Evolutionary conservation across 441 rosid species (phyloP).

Genomic region (Eruca vesicaria): DNA sequence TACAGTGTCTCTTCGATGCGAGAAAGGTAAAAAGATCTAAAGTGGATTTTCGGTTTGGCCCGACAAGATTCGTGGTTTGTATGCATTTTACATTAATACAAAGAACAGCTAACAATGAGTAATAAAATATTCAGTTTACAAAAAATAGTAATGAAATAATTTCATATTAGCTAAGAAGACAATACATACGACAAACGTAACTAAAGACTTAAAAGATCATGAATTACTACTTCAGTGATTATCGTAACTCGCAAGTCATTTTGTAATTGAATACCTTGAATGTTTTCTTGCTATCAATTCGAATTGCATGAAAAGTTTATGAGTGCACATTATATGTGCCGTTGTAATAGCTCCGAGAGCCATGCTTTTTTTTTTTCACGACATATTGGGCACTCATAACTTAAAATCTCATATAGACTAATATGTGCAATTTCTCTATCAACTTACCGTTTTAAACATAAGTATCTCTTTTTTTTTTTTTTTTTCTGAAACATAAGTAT

Average conservation of each 20-base stretch:
- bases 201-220: neutral
- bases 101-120: neutral
- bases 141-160: no score
- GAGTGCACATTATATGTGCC: no score
- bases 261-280: neutral
- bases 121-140: neutral
- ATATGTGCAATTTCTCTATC: neutral
- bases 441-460: neutral
- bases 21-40: neutral
- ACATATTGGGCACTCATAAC: neutral
- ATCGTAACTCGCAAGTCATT: neutral
- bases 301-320: no score
- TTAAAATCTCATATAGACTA: neutral
- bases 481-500: neutral
- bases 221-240: neutral
- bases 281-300: neutral
- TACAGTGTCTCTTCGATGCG: neutral
- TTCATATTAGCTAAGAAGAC: neutral
- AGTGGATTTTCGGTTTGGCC: neutral
- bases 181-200: neutral
- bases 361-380: no score
- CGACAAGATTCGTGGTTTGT: constrained; percentile 19
- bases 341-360: no score
- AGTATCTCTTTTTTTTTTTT: no score
- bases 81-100: neutral